These are phyloP conservation scores for Phoma herbarum DNA, from an alignment of 2,329 filamentous ascomycete species.

Conservation along the genomic window DNA sequence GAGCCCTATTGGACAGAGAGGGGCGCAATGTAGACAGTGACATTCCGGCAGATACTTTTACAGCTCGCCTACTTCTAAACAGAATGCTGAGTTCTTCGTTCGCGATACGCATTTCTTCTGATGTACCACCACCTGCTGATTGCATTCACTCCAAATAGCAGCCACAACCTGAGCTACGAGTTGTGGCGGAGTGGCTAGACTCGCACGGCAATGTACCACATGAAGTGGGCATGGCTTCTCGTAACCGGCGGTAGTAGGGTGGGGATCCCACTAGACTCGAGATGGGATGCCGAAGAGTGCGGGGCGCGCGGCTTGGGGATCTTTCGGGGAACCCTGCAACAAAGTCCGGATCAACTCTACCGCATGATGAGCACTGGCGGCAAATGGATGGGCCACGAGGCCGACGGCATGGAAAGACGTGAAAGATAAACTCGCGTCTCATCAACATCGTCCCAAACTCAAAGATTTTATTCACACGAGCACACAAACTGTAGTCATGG, in stretches of 20 bases:
- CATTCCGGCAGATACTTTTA: background rate
- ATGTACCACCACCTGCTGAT: background rate
- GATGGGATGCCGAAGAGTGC: conserved; percentile 7
- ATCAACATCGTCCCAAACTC: background rate
- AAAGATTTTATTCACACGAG: background rate
- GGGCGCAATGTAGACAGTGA: conserved; percentile 4
- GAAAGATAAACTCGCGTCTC: conserved; percentile 1
- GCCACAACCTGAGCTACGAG: background rate
- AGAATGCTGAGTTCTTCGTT: background rate
- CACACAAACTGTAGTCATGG: conserved; percentile 21
- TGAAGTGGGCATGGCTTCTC: too few relatives aligned
- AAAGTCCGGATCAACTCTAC: background rate
- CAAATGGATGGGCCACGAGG: background rate
- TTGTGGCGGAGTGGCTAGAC: background rate
- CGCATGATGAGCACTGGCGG: background rate
- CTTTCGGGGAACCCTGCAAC: background rate
- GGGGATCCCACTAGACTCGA: background rate
- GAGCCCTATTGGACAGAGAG: conserved; percentile 30
- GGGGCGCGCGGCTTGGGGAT: background rate
- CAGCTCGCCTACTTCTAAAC: background rate
- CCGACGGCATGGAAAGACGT: background rate
- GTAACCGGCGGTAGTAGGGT: background rate
- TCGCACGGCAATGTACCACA: too few relatives aligned
- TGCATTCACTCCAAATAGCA: background rate
- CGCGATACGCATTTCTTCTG: background rate